A percentile compares a stretch with the other conserved stretches of the same genome.
Conservation (phyloP, 2,329 filamentous ascomycete genomes). For the Sclerotiophoma versabilis region DNA sequence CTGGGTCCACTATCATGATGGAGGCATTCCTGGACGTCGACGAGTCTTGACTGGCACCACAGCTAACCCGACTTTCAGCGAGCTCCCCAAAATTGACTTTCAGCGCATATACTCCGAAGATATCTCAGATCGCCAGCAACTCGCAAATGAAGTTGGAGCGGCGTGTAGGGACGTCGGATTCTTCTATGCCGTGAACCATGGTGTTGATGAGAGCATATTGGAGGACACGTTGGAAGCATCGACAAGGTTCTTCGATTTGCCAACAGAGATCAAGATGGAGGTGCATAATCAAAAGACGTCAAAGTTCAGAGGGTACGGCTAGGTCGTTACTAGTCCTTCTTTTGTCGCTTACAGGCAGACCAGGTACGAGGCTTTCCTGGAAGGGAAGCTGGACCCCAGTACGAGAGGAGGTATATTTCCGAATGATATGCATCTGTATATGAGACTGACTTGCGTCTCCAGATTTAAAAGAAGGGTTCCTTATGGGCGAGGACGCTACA, state of each 20-base stretch:
- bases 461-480: conserved; percentile 48
- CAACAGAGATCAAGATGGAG: conserved; percentile 46
- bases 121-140: conserved; percentile 31
- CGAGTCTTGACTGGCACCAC: conserved; percentile 33
- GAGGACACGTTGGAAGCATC: conserved; percentile 40
- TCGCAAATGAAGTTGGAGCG: conserved; percentile 40
- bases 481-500: conserved; percentile 46
- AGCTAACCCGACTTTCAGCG: conserved; percentile 35
- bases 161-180: conserved; percentile 46
- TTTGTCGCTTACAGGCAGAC: neutral
- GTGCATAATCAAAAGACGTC: conserved; percentile 45
- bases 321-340: too few relatives aligned
- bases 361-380: conserved; percentile 41
- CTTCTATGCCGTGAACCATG: conserved; percentile 45
- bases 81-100: conserved; percentile 42
- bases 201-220: conserved; percentile 37
- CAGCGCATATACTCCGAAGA: conserved; percentile 37
- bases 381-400: conserved; percentile 46
- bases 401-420: conserved; percentile 39
- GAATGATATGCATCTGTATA: too few relatives aligned
- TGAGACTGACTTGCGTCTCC: conserved; percentile 1
- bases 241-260: conserved; percentile 41
- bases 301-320: conserved; percentile 42
- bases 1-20: conserved; percentile 44
- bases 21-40: conserved; percentile 37